Base-by-base conservation (phyloP, 768 basidiomycete genomes). In the Naematelia encephala region DNA sequence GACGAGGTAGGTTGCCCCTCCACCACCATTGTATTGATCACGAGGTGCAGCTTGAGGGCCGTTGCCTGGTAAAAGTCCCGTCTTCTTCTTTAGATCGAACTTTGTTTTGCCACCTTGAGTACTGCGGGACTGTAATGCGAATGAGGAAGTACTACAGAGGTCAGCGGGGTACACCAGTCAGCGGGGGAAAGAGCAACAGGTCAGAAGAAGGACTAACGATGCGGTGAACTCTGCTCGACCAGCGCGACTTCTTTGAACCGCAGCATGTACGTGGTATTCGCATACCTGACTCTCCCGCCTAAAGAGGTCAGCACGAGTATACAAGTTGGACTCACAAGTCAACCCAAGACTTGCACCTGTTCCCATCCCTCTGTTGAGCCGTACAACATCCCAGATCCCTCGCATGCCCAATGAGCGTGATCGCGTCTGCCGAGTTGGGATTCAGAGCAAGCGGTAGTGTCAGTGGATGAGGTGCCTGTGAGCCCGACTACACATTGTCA, bases 181-280 rank as follows among this genome's bases (percentile, higher is more conserved):
- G 30, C 16, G n/a, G 29, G 19, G 39, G 13, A 1, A 5, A 23
- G 21, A 50, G 26, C 8, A 26, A 29, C 10, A n/a, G n/a, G n/a
- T n/a, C n/a, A n/a, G n/a, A n/a, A n/a, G 21, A 28, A 23, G 56
- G 0, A 80, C 85, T 19, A 60, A 93, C 91, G 89, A 88, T 5
- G 80, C 79, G 16, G 89, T 82, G 67, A 97, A 96, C 77, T 99
- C 96, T 0, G 94, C 83, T 48, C 94, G 82, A 0, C 83, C 84
- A 0, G 88, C 86, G 8, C 91, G 82, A 14, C 83, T 81, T 21
- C 85, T 80, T 75, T 90, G 82, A 2, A 98, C 84, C 0, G 92
- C 89, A 22, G 82, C 82, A 61, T 90, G 86, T 42, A 97, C 76
- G 78, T 99, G 96, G 77, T 84, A 99, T 44, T 97, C 93, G 76